Conservation (phyloP, 73 alveolate genomes). For the Tetrahymena thermophila region DNA sequence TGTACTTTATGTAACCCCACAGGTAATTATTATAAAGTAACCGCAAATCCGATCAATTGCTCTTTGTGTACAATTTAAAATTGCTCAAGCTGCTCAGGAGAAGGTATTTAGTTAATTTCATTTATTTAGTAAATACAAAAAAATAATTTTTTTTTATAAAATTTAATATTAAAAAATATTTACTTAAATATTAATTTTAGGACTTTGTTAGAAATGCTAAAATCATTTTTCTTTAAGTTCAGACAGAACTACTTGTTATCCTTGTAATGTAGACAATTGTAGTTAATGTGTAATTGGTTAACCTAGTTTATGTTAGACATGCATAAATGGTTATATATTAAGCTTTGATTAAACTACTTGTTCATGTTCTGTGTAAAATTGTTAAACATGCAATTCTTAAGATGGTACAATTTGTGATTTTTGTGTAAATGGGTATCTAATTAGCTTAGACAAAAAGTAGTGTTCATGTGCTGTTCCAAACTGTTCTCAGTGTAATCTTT, state of each 20-base stretch:
- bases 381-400: not conserved
- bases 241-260: not conserved
- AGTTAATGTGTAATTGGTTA: not conserved
- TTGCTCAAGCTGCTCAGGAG: not conserved
- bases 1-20: not conserved
- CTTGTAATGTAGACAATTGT: not conserved
- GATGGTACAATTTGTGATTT: not conserved
- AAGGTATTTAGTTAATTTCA: not conserved
- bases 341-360: not conserved
- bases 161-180: too few species aligned
- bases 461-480: not conserved
- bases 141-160: not conserved
- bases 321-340: not conserved
- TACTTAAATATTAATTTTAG: not conserved
- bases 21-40: not conserved
- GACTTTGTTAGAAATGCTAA: not conserved
- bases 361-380: not conserved
- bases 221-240: not conserved
- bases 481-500: not conserved
- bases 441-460: not conserved
- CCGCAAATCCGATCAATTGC: not conserved
- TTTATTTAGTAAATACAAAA: not conserved
- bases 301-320: not conserved
- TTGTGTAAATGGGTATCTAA: not conserved
- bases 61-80: not conserved